Percentiles rank a stretch among this genome's conserved stretches.
These are phyloP conservation scores for Eucalyptus sp. DNA, from an alignment of 345 rosid species.

Conservation along the genomic window DNA sequence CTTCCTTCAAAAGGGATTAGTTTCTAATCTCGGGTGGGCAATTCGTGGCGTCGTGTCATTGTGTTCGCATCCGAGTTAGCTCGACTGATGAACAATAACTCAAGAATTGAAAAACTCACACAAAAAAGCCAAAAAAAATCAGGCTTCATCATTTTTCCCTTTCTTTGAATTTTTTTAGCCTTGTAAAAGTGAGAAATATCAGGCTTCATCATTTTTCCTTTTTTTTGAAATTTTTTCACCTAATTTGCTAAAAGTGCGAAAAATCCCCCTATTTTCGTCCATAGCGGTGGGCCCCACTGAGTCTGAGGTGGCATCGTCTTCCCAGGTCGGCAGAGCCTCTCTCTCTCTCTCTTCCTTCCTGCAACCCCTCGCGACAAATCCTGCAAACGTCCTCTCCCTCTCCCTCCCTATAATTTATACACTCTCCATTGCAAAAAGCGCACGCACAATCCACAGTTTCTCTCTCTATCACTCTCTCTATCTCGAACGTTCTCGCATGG, in stretches of 20 bases:
- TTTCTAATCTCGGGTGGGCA: not conserved
- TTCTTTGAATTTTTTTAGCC: not conserved
- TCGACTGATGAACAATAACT: rapidly evolving
- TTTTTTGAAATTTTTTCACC: not conserved
- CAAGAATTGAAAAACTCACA: not conserved
- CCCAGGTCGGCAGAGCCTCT: too few species aligned
- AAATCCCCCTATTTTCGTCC: not conserved
- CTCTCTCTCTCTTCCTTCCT: not conserved
- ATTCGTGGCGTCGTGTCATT: rapidly evolving
- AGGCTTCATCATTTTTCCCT: not conserved
- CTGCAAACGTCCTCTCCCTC: not conserved
- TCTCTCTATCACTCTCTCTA: not conserved
- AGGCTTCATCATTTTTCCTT: not conserved
- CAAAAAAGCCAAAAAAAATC: not conserved
- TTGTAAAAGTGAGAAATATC: not conserved
- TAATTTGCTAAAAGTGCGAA: not conserved
- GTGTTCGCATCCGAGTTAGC: not conserved
- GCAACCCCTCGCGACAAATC: not conserved
- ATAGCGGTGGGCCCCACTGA: not conserved
- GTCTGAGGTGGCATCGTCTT: not conserved
- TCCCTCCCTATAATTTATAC: not conserved
- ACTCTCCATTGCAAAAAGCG: not conserved
- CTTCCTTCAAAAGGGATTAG: not conserved
- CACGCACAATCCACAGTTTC: not conserved
- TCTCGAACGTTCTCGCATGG: constrained; percentile 3